Conservation (phyloP, 2,329 filamentous ascomycete genomes). For the Rhexocercosporidium sp. region DNA sequence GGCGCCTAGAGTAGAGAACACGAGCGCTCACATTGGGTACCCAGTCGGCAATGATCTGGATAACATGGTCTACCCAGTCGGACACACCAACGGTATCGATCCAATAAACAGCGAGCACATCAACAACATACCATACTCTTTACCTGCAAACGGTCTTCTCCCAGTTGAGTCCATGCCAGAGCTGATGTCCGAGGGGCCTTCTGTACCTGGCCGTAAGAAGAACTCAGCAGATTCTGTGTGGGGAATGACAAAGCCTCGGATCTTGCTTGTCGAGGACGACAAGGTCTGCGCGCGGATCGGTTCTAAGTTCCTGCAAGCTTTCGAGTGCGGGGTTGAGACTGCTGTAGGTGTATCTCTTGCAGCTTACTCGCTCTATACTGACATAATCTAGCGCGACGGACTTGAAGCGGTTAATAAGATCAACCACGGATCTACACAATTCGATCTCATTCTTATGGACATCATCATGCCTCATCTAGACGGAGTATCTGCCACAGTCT, state of each 20-base stretch:
- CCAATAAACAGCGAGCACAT: slow-evolving; percentile 95
- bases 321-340: slow-evolving; percentile 70
- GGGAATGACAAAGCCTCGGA: slow-evolving; percentile 71
- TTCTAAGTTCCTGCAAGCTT: slow-evolving; percentile 68
- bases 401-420: slow-evolving; percentile 91
- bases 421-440: slow-evolving; percentile 54
- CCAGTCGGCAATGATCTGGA: slow-evolving; percentile 61
- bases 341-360: slow-evolving; percentile 57
- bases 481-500: slow-evolving; percentile 90
- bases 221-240: slow-evolving; percentile 54
- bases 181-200: slow-evolving; percentile 50
- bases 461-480: slow-evolving; percentile 98
- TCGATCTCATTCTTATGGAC: slow-evolving; percentile 81
- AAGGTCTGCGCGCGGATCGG: slow-evolving; percentile 71
- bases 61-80: slow-evolving; percentile 86
- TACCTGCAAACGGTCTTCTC: slow-evolving; percentile 67
- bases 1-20: slow-evolving; percentile 52
- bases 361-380: slow-evolving; percentile 28
- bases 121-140: slow-evolving; percentile 87
- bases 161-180: slow-evolving; percentile 51
- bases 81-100: slow-evolving; percentile 89
- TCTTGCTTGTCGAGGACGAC: slow-evolving; percentile 88
- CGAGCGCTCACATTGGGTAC: slow-evolving; percentile 49
- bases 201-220: slow-evolving; percentile 43
- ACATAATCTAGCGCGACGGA: slow-evolving; percentile 70